Percentiles rank a stretch among this genome's conserved stretches.
These are phyloP conservation scores for Trapa incisa DNA, from an alignment of 345 rosid genomes.

Conservation along the genomic window DNA sequence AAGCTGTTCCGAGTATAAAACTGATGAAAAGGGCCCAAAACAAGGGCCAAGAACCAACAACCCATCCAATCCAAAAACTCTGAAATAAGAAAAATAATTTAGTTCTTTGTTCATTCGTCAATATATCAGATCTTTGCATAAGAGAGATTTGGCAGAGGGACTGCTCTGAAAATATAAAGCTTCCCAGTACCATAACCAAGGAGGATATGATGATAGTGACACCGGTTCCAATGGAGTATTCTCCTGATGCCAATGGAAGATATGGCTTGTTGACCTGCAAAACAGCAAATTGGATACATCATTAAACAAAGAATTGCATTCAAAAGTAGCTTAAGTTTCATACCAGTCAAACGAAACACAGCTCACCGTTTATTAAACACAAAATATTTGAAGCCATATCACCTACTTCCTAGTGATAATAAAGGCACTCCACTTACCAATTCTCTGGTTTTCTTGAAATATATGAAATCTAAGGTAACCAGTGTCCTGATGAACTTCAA, in stretches of 20 bases:
- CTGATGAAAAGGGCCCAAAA: slow-evolving; percentile 91
- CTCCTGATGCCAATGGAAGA: slow-evolving; percentile 96
- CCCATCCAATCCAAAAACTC: slow-evolving; percentile 92
- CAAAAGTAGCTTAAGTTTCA: background rate
- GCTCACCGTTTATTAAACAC: background rate
- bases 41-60: slow-evolving; percentile 89
- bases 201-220: slow-evolving; percentile 45
- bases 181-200: slow-evolving; percentile 54
- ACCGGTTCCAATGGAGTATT: slow-evolving; percentile 57
- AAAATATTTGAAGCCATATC: background rate
- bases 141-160: background rate
- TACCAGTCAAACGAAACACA: background rate
- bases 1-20: slow-evolving; percentile 87
- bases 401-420: background rate
- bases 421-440: background rate
- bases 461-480: background rate
- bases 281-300: background rate
- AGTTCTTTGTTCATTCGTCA: background rate
- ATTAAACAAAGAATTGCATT: background rate
- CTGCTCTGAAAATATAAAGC: background rate
- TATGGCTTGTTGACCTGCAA: slow-evolving; percentile 89
- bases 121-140: background rate
- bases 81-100: slow-evolving; percentile 15
- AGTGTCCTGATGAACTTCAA: background rate
- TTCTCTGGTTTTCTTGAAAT: background rate